Base-by-base conservation (phyloP, 805 yeast species). In the Kluyveromyces nonfermentans region DNA sequence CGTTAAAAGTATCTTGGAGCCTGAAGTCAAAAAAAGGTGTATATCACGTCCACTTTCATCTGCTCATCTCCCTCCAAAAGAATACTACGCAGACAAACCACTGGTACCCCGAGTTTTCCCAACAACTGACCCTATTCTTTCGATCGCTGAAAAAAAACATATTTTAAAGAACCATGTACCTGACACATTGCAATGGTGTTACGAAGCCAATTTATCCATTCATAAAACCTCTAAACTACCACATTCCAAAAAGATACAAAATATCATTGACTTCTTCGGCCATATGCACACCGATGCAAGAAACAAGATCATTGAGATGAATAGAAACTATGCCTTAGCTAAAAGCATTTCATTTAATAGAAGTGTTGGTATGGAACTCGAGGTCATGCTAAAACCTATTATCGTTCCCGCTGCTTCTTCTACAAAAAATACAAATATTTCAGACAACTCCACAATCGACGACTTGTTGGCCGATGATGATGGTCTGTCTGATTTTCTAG, bases 311-410 rank as follows among this genome's bases (percentile, higher is more conserved):
- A 52, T 55, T n/a, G 56, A 50, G 6, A 59, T 61, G 57, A 60
- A 59, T 40, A 49, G 55, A 31, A 50, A 46, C 2, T 51, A 55
- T 38, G 55, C 62, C 41, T 50, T 57, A 18, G 60, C 60, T 4
- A 46, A 50, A 36, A 51, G 53, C 4, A 28, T 57, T 17, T 28
- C 30, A 10, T 32, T 15, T 19, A 39, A 39, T 28, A 20, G 42
- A 14, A 33, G 36, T 21, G 36, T 39, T 7, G 42, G 42, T 4
- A 32, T 33, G 36, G 36, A 33, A 18, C 36, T 39, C 4, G 42
- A 39, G 20, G 42, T 32, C 9, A 32, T 39, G 35, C 16, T 39
- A 3, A 17, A 34, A 17, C 15, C 36, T 3, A 39, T 39, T 15
- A n/a, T 39, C 10, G 41, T 38, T 28, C 41, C 41, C 12, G n/a